Base-by-base conservation (phyloP, 441 rosid genomes). In the Brassica balearica region DNA sequence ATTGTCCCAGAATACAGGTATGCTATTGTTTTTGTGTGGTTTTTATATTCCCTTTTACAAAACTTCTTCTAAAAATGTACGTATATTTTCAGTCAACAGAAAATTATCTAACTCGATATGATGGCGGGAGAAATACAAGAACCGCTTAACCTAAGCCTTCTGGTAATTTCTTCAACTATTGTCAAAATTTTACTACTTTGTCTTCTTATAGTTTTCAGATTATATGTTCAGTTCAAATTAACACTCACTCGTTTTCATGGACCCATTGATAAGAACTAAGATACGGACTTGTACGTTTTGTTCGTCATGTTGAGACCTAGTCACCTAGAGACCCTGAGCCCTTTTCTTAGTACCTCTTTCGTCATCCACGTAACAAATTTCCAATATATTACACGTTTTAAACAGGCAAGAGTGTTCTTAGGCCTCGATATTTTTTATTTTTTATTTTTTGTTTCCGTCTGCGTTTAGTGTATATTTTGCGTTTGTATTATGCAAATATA, bases 51-150 rank as follows among this genome's bases (percentile, higher is more conserved):
- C 15, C 41, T 25, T 14, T 5, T 12, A 51, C 8, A n/a, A 25
- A 48, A 14, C 23, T 48, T 23, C 43, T 68, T 23, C 43, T 68
- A 19, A n/a, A 6, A 23, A 0, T 8, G 22, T 51, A 8, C 14
- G 17, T 34, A 66, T 62, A 6, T n/a, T 62, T 62, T 6, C 20
- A 27, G 12, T 38, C 0, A 65, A 10, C 69, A 65, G 69, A 38
- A 17, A 10, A 17, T 17, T 19, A 19, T 9, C n/a, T 36, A 65
- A 65, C 34, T 41, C 53, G 2, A 58, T 66, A 58, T 65, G 72
- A 92, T 91, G 97, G 88, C 88, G 65, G 89, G 88, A 80, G 89
- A 90, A 74, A 75, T 88, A 69, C 87, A 87, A 83, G 96, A 91
- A 53, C 87, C 89, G 32, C 74, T 79, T 65, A 69, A 73, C 85